phyloP scores from a whole-genome alignment of 768 basidiomycete species.

The Hygrophorus russula region DNA sequence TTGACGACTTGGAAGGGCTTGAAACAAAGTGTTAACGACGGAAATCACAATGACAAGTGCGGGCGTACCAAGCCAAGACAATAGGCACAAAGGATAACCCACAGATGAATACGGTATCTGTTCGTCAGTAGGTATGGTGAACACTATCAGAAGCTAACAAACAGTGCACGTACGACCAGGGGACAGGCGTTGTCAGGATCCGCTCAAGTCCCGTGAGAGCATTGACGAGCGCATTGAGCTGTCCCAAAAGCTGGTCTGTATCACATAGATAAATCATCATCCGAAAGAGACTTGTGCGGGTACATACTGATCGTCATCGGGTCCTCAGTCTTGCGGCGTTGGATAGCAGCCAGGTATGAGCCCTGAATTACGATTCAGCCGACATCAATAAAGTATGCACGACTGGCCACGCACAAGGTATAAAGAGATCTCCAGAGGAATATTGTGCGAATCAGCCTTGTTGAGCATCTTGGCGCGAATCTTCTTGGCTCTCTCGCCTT shows the following conservation, averaged over 20 bases:
- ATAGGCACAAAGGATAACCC: conserved; percentile 53
- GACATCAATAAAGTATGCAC: not conserved
- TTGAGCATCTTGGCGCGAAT: conserved; percentile 38
- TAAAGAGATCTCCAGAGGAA: conserved; percentile 56
- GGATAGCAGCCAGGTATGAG: conserved; percentile 54
- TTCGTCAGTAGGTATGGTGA: not conserved
- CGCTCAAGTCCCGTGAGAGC: conserved; percentile 60
- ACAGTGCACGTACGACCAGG: conserved; percentile 44
- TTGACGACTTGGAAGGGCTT: conserved; percentile 59
- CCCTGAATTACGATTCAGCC: conserved; percentile 27
- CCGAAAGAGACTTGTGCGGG: not conserved
- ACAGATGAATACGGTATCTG: conserved; percentile 60
- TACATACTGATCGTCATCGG: conserved; percentile 50
- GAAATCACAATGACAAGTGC: not conserved
- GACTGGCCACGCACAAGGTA: conserved; percentile 37
- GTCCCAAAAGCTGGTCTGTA: conserved; percentile 32
- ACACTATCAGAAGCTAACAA: not conserved
- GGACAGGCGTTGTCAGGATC: conserved; percentile 67
- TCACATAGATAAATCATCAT: too few relatives aligned
- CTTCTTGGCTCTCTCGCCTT: conserved; percentile 51
- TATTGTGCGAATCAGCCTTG: conserved; percentile 34
- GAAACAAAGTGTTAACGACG: not conserved
- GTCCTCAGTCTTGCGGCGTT: conserved; percentile 43
- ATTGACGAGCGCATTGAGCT: conserved; percentile 49
- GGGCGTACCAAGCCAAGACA: conserved; percentile 42